Base-by-base conservation (phyloP, 768 basidiomycete species). In the Rhodotorula sphaerocarpa region DNA sequence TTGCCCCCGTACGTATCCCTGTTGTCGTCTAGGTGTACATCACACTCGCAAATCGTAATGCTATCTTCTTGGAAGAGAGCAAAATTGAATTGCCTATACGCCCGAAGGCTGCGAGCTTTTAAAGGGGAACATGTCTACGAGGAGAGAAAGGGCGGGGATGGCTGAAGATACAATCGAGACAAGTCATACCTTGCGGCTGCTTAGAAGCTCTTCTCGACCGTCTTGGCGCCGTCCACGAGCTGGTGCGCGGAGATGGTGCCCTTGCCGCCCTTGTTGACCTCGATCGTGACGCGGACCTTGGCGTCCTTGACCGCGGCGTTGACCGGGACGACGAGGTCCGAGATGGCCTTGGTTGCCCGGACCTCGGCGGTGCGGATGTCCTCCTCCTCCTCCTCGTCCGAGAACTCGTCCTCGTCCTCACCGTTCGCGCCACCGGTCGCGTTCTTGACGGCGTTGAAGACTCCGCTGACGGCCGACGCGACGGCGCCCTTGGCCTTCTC, bases 341-440 rank as follows among this genome's bases (percentile, higher is more conserved):
- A 65, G 34, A 73, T 30, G n/a, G 63, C 43, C 31, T 67, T 70
- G 20, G 57, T 70, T 16, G 70, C 61, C 39, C 65, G 70, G 34
- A 70, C 53, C 50, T 69, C 63, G 33, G 60, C 62, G 23, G 70
- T 66, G 59, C 68, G 51, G 28, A 70, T 71, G 53, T 73, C 70
- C 61, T 73, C 70, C 10, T 70, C 67, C 65, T 76, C 75, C 34
- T 75, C 74, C 9, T 72, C 71, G 14, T 70, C 69, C 28, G 71
- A 62, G 25, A 42, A 46, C 28, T 20, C 36, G 9, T 64, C 61
- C 20, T 73, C 73, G 12, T 68, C 66, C 10, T 73, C 70, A 28
- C 65, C 73, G 30, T 55, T 55, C 12, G 54, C 65, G 14, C 57
- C 66, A 25, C 57, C 61, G 16, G 61, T 65, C n/a, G 55, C 66